Base-by-base conservation (phyloP, 2,329 filamentous ascomycete species). In the Diaporthe sp. region DNA sequence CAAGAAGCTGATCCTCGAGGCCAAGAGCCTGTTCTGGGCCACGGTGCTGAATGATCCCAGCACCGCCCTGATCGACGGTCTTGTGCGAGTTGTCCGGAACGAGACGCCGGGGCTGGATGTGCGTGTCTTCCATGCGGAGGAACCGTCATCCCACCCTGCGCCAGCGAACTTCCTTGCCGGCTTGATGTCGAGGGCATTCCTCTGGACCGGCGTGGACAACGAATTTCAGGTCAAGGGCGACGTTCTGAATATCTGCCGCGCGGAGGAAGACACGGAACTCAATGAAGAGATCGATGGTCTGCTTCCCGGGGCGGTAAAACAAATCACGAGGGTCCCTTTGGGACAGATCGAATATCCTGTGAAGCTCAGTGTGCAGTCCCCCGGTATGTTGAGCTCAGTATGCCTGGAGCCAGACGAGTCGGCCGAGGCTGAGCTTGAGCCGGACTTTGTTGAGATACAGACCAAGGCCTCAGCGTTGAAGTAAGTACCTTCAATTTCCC, bases 11-110 rank as follows among this genome's bases (percentile, higher is more conserved):
- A 71, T 79, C 46, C 37, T 42, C 28, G 61, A 62, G 7, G 71
- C 75, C 12, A 74, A 67, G 8, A 75, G 73, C 22, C 28, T 82
- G 5, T 76, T 81, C 46, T 83, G 81, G 80, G 79, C 82, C 0
- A 82, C 80, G 3, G 74, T 75, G 58, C 79, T 78, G 2, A 76
- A 68, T 17, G 34, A 37, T 8, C 62, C 62, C 2, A 49, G 28
- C 10, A n/a, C 49, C 12, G 62, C 62, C 28, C 22, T 68, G 28
- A 51, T 68, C 44, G 62, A 68, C 34, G 68, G 68, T 3, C 68
- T 71, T 55, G 37, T 61, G n/a, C 44, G 71, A 19, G 53, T 49
- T 10, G 46, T 44, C 10, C 17, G 60, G 31, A 67, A 53, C 60
- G 71, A 73, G 60, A 67, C 49, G 10, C 25, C 53, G 5, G 39